Evolutionary conservation across 179 eudicot species (phyloP).

Genomic region (Pouteria campechiana): DNA sequence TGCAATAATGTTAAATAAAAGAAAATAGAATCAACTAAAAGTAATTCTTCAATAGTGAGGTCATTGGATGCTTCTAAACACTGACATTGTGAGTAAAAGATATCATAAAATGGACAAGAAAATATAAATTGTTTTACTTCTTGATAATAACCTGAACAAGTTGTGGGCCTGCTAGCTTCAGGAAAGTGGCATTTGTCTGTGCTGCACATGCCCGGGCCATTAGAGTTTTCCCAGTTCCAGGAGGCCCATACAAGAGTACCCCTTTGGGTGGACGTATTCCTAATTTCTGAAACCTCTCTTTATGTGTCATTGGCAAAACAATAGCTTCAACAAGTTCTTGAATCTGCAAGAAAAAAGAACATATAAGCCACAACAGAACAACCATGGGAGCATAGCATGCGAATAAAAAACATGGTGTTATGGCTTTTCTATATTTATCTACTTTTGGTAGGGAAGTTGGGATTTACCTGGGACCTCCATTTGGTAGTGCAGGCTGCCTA

Average conservation of each 20-base stretch:
- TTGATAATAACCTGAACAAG: constrained; percentile 75
- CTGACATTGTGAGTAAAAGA: too few species aligned
- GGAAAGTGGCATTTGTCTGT: constrained; percentile 95
- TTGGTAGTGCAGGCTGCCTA: too few species aligned
- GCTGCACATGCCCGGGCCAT: constrained; percentile 99
- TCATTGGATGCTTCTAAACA: neutral
- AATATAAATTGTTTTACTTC: too few species aligned
- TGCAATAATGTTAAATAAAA: too few species aligned
- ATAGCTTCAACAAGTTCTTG: constrained; percentile 98
- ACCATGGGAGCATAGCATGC: too few species aligned
- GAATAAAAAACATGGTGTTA: too few species aligned
- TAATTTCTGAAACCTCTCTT: constrained; percentile 79
- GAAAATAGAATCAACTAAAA: too few species aligned
- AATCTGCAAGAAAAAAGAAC: constrained; percentile 30
- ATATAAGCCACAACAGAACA: too few species aligned
- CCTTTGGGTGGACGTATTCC: constrained; percentile 96
- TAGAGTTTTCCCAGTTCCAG: constrained; percentile 93
- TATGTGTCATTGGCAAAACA: constrained; percentile 93
- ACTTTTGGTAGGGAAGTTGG: too few species aligned
- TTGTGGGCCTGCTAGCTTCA: constrained; percentile 96
- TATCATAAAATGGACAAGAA: neutral
- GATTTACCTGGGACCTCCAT: too few species aligned
- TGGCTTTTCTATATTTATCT: too few species aligned
- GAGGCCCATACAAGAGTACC: constrained; percentile 94
- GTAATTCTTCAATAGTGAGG: neutral